Percentiles rank a stretch among this genome's conserved stretches.
phyloP scores from a whole-genome alignment of 2,329 filamentous ascomycete genomes.

The Penicillium sp. region DNA sequence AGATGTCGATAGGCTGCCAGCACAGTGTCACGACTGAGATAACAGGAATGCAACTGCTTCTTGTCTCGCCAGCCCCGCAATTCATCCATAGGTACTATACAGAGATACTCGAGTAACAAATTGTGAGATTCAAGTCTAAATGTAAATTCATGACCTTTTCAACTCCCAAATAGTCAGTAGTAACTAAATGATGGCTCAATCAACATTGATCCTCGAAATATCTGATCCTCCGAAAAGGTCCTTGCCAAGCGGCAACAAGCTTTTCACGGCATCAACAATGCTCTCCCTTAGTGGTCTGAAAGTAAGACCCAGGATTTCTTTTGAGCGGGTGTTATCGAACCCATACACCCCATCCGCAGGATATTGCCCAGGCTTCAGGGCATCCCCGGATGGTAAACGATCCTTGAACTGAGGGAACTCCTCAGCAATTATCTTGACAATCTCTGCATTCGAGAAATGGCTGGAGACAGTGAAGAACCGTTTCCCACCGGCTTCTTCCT shows the following conservation, averaged over 20 bases:
- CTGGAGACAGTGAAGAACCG: slow-evolving; percentile 42
- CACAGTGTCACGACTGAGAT: too few species aligned
- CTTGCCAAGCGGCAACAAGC: slow-evolving; percentile 13
- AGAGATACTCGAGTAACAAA: too few species aligned
- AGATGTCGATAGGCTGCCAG: too few species aligned
- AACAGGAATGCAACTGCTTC: too few species aligned
- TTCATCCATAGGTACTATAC: too few species aligned
- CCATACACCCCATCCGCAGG: slow-evolving; percentile 23
- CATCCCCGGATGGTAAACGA: slow-evolving; percentile 34
- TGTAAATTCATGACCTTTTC: too few species aligned
- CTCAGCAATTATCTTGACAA: slow-evolving; percentile 38
- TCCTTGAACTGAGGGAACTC: slow-evolving; percentile 34
- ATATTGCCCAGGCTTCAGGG: slow-evolving; percentile 21
- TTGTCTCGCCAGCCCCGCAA: too few species aligned
- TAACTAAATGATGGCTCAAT: too few species aligned
- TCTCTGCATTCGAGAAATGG: slow-evolving; percentile 39
- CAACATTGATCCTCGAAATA: too few species aligned
- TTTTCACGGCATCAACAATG: slow-evolving; percentile 31
- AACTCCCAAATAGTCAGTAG: too few species aligned
- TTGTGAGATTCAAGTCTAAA: too few species aligned
- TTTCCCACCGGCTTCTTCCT: slow-evolving; percentile 39
- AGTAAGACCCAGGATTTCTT: slow-evolving; percentile 33
- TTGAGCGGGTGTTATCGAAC: slow-evolving; percentile 34
- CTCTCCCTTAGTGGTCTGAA: slow-evolving; percentile 33
- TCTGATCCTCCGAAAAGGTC: too few species aligned